A percentile compares a stretch with the other conserved stretches of the same genome.
phyloP scores from a whole-genome alignment of 345 rosid genomes.

The Acer saccharum region DNA sequence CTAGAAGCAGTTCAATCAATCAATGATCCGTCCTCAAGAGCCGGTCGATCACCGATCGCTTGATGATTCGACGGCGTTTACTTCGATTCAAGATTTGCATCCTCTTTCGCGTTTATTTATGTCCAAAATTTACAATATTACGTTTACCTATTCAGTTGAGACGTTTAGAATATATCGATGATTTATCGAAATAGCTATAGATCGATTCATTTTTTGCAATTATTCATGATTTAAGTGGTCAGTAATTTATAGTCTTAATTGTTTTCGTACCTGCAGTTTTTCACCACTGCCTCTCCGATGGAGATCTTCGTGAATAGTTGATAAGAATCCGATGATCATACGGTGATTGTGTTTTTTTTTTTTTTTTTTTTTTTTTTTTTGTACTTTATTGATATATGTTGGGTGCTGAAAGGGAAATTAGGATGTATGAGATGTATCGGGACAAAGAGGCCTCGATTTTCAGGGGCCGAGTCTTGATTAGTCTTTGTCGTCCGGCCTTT shows the following conservation, averaged over 20 bases:
- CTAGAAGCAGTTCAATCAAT: too few species aligned
- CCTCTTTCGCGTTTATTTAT: not conserved
- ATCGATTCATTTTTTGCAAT: too few species aligned
- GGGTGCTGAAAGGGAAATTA: not conserved
- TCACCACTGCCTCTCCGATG: not conserved
- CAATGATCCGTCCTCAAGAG: not conserved
- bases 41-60: not conserved
- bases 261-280: not conserved
- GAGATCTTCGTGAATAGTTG: not conserved
- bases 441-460: constrained; percentile 29
- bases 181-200: too few species aligned
- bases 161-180: too few species aligned
- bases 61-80: too few species aligned
- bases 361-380: not conserved
- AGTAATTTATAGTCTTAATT: too few species aligned
- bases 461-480: constrained; percentile 44
- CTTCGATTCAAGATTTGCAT: not conserved
- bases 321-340: not conserved
- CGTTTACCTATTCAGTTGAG: too few species aligned
- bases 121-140: too few species aligned
- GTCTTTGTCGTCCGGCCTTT: constrained; percentile 80
- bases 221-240: too few species aligned
- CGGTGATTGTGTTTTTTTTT: not conserved
- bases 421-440: constrained; percentile 52
- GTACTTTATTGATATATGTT: not conserved